Conservation (phyloP, 163 green algal species). For the Chlamydomonas reinhardtii region DNA sequence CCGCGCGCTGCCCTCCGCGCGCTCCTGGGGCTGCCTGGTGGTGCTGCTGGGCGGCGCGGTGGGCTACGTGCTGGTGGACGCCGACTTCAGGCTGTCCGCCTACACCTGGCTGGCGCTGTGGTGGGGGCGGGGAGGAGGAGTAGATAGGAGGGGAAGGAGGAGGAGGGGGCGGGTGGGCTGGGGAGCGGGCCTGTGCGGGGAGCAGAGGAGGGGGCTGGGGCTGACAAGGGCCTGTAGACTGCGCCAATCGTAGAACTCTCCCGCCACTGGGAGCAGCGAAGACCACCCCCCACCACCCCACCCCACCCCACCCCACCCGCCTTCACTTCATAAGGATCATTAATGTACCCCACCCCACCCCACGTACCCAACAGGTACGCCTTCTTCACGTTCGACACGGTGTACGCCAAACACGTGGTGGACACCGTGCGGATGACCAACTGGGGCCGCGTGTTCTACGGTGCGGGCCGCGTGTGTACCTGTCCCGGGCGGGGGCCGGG, state of each 20-base stretch:
- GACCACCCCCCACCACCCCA: too few relatives aligned
- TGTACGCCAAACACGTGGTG: constrained; percentile 81
- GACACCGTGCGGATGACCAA: constrained; percentile 79
- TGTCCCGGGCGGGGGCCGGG: constrained; percentile 59
- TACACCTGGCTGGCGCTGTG: constrained; percentile 81
- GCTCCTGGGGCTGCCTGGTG: constrained; percentile 71
- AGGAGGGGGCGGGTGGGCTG: not conserved
- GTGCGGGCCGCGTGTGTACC: too few relatives aligned
- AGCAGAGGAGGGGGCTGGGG: not conserved
- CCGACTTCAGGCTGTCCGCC: constrained; percentile 67
- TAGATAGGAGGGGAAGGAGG: not conserved
- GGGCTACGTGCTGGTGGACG: constrained; percentile 75
- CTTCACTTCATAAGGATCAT: too few relatives aligned
- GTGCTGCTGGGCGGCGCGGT: constrained; percentile 72
- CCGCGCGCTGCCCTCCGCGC: constrained; percentile 67
- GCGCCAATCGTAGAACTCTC: too few relatives aligned
- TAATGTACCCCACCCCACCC: too few relatives aligned
- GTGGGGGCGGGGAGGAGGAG: constrained; percentile 29
- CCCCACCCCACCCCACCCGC: too few relatives aligned
- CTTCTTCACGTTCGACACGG: constrained; percentile 71
- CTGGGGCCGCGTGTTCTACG: constrained; percentile 78
- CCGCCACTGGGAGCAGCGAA: too few relatives aligned
- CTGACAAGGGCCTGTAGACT: too few relatives aligned
- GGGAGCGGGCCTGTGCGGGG: not conserved
- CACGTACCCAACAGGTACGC: constrained; percentile 50